Percentiles rank a stretch among this genome's conserved stretches.
Conservation (phyloP, 2,329 filamentous ascomycete species). For the Zalaria obscura region DNA sequence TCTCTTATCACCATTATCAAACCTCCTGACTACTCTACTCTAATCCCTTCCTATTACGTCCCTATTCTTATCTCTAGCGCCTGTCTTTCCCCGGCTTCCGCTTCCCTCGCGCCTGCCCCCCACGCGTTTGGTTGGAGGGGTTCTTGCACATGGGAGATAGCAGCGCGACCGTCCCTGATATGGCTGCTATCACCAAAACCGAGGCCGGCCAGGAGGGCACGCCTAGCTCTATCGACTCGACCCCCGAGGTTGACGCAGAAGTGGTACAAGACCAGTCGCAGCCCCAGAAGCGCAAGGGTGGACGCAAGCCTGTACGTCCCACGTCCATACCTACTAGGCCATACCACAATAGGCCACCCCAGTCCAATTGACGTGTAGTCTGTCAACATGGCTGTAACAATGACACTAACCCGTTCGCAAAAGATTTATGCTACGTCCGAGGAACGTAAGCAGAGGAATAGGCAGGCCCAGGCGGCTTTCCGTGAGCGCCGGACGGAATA, state of each 20-base stretch:
- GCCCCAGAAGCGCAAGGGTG: conserved; percentile 84
- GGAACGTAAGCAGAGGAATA: conserved; percentile 92
- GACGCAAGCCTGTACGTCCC: conserved; percentile 76
- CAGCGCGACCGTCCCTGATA: conserved; percentile 21
- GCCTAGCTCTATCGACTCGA: conserved; percentile 33
- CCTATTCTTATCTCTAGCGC: conserved; percentile 6
- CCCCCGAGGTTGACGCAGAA: conserved; percentile 30
- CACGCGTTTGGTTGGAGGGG: conserved; percentile 17
- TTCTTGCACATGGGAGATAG: conserved; percentile 38
- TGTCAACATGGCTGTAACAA: conserved; percentile 10
- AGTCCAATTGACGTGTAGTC: conserved; percentile 2
- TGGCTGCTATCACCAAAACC: conserved; percentile 30
- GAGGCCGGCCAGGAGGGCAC: conserved; percentile 30
- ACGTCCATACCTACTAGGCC: conserved; percentile 1
- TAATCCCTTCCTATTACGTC: conserved; percentile 11
- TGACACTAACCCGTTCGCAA: conserved; percentile 19
- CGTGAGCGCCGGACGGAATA: conserved; percentile 95
- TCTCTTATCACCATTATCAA: conserved; percentile 15
- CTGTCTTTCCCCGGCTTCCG: conserved; percentile 5
- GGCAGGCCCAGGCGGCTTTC: conserved; percentile 94
- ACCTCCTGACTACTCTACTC: conserved; percentile 13
- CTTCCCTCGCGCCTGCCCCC: conserved; percentile 15
- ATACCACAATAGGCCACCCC: background rate
- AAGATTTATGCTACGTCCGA: conserved; percentile 98
- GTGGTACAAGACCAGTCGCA: conserved; percentile 26